Percentiles rank a stretch among this genome's conserved stretches.
Conservation (phyloP, 164 flowering plant genomes). For the Echeveria elegans region DNA sequence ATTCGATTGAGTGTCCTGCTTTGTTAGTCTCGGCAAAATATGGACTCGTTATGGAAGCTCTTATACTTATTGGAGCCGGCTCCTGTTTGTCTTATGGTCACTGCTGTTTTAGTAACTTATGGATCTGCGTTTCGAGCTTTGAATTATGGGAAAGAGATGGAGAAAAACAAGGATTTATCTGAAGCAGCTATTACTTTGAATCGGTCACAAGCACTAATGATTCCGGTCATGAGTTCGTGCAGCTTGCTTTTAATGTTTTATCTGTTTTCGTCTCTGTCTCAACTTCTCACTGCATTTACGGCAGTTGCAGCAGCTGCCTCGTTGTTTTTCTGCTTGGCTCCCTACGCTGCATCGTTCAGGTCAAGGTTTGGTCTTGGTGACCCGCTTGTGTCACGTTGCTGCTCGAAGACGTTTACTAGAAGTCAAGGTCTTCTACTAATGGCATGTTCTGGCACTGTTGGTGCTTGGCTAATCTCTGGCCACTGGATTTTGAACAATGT, state of each 20-base stretch:
- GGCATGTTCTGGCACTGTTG: slow-evolving; percentile 39
- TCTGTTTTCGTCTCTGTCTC: slow-evolving; percentile 83
- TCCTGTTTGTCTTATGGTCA: slow-evolving; percentile 55
- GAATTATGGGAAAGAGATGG: slow-evolving; percentile 83
- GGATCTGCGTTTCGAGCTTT: slow-evolving; percentile 79
- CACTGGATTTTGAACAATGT: slow-evolving; percentile 88
- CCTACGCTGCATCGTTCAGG: slow-evolving; percentile 43
- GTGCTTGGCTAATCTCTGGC: slow-evolving; percentile 83
- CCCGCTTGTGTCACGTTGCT: slow-evolving; percentile 66
- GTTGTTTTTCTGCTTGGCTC: slow-evolving; percentile 79
- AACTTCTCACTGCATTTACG: slow-evolving; percentile 79
- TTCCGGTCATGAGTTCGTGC: slow-evolving; percentile 83
- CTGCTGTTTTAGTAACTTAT: slow-evolving; percentile 78
- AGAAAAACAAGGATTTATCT: slow-evolving; percentile 66
- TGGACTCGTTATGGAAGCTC: slow-evolving; percentile 84
- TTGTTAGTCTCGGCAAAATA: no score
- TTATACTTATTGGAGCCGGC: slow-evolving; percentile 76
- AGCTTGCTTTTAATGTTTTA: slow-evolving; percentile 88
- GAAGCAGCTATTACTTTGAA: slow-evolving; percentile 82
- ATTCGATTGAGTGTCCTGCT: no score
- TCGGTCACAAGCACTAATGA: slow-evolving; percentile 86
- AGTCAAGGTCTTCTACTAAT: slow-evolving; percentile 50
- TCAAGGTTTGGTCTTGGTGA: slow-evolving; percentile 50
- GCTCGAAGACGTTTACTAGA: slow-evolving; percentile 71
- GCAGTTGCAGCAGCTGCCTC: slow-evolving; percentile 72